phyloP scores from a whole-genome alignment of 352 stramenopile species.

The Globisporangium uncinulatum region DNA sequence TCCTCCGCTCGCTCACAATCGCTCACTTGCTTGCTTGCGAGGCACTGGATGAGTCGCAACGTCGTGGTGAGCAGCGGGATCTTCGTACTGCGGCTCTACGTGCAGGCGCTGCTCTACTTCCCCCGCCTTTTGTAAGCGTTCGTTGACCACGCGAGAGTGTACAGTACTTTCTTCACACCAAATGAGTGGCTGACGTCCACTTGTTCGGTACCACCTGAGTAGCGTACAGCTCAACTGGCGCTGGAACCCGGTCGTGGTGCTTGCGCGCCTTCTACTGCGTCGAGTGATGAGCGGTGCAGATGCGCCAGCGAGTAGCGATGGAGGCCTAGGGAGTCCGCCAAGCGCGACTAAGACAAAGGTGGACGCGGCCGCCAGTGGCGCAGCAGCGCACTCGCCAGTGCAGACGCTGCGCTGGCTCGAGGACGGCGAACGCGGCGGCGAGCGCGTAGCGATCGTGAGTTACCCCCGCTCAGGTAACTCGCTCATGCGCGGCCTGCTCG shows the following conservation, averaged over 20 bases:
- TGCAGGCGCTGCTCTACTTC: conserved; percentile 57
- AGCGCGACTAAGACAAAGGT: neutral
- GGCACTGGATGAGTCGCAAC: conserved; percentile 14
- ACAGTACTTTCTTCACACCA: neutral
- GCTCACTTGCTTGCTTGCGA: neutral
- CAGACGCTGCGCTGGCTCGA: conserved; percentile 60
- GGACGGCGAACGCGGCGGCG: conserved; percentile 49
- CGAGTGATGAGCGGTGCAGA: conserved; percentile 16
- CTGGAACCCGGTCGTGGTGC: conserved; percentile 65
- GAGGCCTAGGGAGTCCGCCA: no score
- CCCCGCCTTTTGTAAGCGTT: conserved; percentile 54
- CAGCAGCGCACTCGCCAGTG: neutral
- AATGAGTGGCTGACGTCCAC: neutral
- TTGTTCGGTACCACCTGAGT: neutral
- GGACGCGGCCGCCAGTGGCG: neutral
- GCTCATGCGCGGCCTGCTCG: conserved; percentile 93
- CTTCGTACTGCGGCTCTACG: conserved; percentile 55
- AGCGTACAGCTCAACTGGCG: conserved; percentile 55
- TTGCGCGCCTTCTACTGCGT: conserved; percentile 31
- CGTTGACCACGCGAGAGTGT: neutral
- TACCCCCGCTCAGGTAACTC: conserved; percentile 98
- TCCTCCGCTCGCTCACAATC: neutral
- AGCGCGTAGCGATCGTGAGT: conserved; percentile 89
- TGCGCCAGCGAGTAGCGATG: neutral
- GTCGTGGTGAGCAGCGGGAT: conserved; percentile 24